Evolutionary conservation across 2,329 filamentous ascomycete species (phyloP), one percentile per base, ranked within the genome.

Genomic region (Sporothrix globosa): DNA sequence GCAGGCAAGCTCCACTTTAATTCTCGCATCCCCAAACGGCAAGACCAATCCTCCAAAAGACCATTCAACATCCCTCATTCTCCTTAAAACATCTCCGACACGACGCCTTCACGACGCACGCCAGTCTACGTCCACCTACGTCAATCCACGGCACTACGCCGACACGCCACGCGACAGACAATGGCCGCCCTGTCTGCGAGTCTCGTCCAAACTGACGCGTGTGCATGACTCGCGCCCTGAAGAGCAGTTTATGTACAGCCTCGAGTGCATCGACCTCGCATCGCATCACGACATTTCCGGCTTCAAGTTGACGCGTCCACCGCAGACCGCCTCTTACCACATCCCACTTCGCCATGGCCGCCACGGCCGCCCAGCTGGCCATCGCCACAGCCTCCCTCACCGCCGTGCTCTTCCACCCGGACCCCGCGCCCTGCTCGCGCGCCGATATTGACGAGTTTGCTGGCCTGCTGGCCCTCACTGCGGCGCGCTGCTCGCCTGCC

Each of bases 311-410:
- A 30, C 24, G 4, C 53, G 21, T 19, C n/a, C 58, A 9, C 34
- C 34, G 34, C 34, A 34, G 34, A 34, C 9, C 54, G 17, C 24
- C 13, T 48, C 60, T n/a, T 46, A 5, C 46, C 27, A 4, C 9
- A 17, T 17, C 60, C 41, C 11, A 13, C 5, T 34, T 34, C 9
- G 34, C 34, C 34, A 61, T n/a, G 19, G 39, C 63, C 10, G 69
- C 70, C 10, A 85, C 88, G 21, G 88, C 88, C 39, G 89, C 91
- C 75, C 87, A 92, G 78, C 81, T 94, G 72, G 90, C 90, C 76
- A 92, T 95, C 75, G 89, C 91, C 73, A 94, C 92, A 81, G 91
- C 92, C 53, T 87, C 91, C n/a, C 87, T 96, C 74, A 87, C 89
- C 7, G 91, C 91, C 34, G 86, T 88, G 11, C 87, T 95, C 54